Evolutionary conservation across 2,329 filamentous ascomycete species (phyloP).

Genomic region (Teratosphaeria nubilosa): DNA sequence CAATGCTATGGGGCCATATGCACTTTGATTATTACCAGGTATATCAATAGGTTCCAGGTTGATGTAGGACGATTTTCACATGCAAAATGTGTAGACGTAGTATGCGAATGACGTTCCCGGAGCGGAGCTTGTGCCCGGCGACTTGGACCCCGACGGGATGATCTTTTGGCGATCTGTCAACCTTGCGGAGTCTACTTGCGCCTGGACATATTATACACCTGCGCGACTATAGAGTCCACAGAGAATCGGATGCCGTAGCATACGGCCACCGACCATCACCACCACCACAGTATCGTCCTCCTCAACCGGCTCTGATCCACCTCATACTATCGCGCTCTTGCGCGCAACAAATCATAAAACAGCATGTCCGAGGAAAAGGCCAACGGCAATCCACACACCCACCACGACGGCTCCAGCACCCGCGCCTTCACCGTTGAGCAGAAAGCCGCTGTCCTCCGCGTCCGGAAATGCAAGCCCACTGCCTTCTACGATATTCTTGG

Average conservation of each 20-base stretch:
- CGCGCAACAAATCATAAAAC: not conserved
- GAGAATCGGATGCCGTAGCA: not conserved
- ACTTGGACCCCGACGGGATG: not conserved
- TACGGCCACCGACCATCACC: not conserved
- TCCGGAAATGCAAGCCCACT: slow-evolving; percentile 71
- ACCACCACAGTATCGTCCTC: not conserved
- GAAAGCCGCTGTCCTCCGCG: slow-evolving; percentile 80
- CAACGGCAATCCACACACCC: slow-evolving; percentile 21
- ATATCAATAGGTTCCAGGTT: not conserved
- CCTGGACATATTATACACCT: not conserved
- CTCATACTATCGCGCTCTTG: not conserved
- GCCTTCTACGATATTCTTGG: slow-evolving; percentile 94
- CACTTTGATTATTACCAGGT: not conserved
- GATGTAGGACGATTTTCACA: not conserved
- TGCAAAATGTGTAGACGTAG: not conserved
- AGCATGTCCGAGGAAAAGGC: slow-evolving; percentile 8
- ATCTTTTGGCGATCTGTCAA: not conserved
- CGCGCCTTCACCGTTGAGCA: slow-evolving; percentile 81
- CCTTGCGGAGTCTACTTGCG: not conserved
- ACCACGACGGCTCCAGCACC: slow-evolving; percentile 66
- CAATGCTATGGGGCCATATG: slow-evolving; percentile 7
- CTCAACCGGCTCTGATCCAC: not conserved
- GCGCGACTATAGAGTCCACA: not conserved
- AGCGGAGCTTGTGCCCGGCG: not conserved
- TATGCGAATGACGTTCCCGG: not conserved